These are phyloP conservation scores for Dioszegia aurantiaca DNA, from an alignment of 768 basidiomycete genomes.

Conservation along the genomic window DNA sequence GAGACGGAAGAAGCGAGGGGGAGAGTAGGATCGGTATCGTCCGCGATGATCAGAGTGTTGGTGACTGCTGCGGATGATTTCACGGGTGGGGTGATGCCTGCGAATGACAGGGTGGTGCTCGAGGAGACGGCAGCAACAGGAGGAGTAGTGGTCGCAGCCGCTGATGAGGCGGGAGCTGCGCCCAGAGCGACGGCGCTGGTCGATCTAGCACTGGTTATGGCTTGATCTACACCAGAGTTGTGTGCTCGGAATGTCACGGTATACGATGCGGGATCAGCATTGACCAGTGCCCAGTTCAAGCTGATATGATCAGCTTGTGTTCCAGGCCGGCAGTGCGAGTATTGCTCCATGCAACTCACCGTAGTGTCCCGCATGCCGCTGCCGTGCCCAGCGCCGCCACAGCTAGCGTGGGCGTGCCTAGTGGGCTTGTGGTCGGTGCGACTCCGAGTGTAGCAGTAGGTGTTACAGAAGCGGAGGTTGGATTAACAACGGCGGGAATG, in stretches of 20 bases:
- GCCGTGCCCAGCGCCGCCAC: conserved; percentile 3
- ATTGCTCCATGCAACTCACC: too few relatives aligned
- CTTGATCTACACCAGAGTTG: conserved; percentile 16
- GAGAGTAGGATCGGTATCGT: neutral
- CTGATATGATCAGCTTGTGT: conserved; percentile 12
- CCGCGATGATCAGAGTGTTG: neutral
- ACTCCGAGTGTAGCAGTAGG: too few relatives aligned
- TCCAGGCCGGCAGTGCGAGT: too few relatives aligned
- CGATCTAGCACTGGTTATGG: conserved; percentile 14
- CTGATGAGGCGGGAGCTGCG: conserved; percentile 12
- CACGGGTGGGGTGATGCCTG: too few relatives aligned
- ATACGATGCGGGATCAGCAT: conserved; percentile 11
- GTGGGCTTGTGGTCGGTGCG: too few relatives aligned
- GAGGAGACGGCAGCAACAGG: too few relatives aligned
- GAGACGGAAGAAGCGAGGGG: conserved; percentile 10
- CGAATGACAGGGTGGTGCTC: too few relatives aligned
- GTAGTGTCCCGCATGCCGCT: conserved; percentile 7
- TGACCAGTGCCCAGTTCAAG: conserved; percentile 10
- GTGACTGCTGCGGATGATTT: conserved; percentile 1
- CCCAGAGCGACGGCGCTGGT: conserved; percentile 11
- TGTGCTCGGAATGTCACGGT: conserved; percentile 13
- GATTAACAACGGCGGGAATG: too few relatives aligned
- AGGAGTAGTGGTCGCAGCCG: conserved; percentile 14
- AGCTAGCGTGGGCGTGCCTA: neutral
- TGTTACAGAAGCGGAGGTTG: too few relatives aligned